Evolutionary conservation across 208 protist species (phyloP), one percentile per base, ranked within the genome.

Genomic region (Leishmania martiniquensis): DNA sequence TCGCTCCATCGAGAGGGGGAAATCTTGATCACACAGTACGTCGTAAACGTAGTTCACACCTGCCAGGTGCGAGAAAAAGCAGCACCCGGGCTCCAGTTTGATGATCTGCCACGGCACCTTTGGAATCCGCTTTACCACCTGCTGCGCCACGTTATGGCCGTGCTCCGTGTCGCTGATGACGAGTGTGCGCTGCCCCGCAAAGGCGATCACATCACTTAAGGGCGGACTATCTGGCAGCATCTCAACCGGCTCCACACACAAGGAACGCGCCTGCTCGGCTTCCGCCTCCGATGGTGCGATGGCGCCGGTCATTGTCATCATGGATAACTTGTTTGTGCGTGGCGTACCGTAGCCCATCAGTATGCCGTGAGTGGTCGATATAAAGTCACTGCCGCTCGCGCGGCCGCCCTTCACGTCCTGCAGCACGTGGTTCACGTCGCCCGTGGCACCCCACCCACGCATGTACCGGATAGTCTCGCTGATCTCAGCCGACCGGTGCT

Each of bases 391-490:
- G 1, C 88, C 93, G 76, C 80, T 86, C 22, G 93, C 91, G 1
- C 88, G 78, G 7, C 84, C 90, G 22, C 89, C 91, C 49, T 95
- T 89, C 29, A 84, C 68, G 67, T 95, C 93, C 70, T 97, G 93
- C 63, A 97, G 82, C 25, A 91, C 70, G 84, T 95, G 93, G 68
- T 91, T 90, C 75, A 94, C 82, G 44, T 95, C 91, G 37, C 80
- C 91, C 9, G 87, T 87, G 2, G 90, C 85, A 67, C 93, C 93
- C 77, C 88, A 92, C 15, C 83, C 89, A n/a, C 93, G 87, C 72
- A 97, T 89, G 85, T 97, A 93, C n/a, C 93, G 87, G 44, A 97
- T 85, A 32, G 93, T 97, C 75, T 97, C 93, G 77, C 89, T 95
- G 22, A 95, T 84, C 76, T 97, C 93, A 1, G 88, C 82, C 17